phyloP scores from a whole-genome alignment of 2,329 filamentous ascomycete genomes.

The Trichoderma endophyticum region DNA sequence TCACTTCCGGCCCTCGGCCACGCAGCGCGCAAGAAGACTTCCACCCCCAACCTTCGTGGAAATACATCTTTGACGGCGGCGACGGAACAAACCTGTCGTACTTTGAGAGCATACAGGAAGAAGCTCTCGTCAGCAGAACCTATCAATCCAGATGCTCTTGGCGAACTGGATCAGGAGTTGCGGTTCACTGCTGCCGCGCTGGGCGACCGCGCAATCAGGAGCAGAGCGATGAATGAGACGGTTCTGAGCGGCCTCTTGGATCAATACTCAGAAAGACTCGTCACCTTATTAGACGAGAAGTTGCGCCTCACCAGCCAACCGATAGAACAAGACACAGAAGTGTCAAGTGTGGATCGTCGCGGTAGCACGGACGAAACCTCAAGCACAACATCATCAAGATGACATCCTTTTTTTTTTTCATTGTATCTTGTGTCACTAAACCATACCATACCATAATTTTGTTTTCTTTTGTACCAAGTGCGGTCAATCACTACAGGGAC shows the following conservation, averaged over 20 bases:
- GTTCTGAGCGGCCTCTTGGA: conserved; percentile 64
- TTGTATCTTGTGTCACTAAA: neutral
- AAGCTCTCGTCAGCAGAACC: conserved; percentile 57
- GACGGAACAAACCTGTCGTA: conserved; percentile 62
- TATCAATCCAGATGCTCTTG: conserved; percentile 55
- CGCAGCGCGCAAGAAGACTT: conserved; percentile 49
- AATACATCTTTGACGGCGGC: conserved; percentile 59
- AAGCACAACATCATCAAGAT: conserved; percentile 36
- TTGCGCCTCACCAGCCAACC: conserved; percentile 48
- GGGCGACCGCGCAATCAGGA: conserved; percentile 54
- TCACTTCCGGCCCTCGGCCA: conserved; percentile 51
- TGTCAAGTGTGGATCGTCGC: conserved; percentile 30
- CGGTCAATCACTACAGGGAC: conserved; percentile 1
- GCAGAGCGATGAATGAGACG: conserved; percentile 54
- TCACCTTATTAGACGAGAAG: conserved; percentile 70
- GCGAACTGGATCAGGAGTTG: conserved; percentile 63
- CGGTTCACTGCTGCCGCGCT: conserved; percentile 61
- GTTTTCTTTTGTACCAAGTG: neutral
- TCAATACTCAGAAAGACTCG: conserved; percentile 70
- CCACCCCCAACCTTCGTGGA: conserved; percentile 44
- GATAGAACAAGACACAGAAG: conserved; percentile 31
- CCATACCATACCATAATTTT: neutral
- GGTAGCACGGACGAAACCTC: conserved; percentile 35
- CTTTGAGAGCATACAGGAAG: conserved; percentile 60
- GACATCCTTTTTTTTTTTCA: conserved; percentile 24